These are phyloP conservation scores for Cyclotella choctawhatcheeana DNA, from an alignment of 108 stramenopile species.

Conservation along the genomic window DNA sequence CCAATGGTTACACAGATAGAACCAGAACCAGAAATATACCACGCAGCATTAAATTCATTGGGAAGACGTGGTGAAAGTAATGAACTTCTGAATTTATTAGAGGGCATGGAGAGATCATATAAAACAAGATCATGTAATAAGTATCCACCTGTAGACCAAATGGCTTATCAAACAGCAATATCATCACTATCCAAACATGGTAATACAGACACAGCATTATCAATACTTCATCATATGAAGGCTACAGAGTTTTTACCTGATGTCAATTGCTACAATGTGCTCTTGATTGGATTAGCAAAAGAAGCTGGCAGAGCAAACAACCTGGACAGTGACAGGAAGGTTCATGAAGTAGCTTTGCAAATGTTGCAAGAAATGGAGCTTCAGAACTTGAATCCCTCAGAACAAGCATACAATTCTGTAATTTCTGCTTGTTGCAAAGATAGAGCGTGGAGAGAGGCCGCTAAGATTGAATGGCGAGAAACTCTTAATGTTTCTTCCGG, in stretches of 20 bases:
- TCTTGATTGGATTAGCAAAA: slow-evolving; percentile 39
- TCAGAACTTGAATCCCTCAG: slow-evolving; percentile 4
- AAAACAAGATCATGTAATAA: background rate
- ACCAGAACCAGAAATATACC: slow-evolving; percentile 39
- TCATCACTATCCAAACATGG: slow-evolving; percentile 37
- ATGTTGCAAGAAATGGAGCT: slow-evolving; percentile 31
- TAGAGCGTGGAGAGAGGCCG: slow-evolving; percentile 39
- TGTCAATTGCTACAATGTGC: slow-evolving; percentile 26
- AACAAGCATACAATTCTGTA: slow-evolving; percentile 38
- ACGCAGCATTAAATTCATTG: slow-evolving; percentile 30
- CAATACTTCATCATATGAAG: slow-evolving; percentile 36
- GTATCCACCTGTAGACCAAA: slow-evolving; percentile 18
- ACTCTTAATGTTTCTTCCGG: background rate
- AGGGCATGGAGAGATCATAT: slow-evolving; percentile 30
- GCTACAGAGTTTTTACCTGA: slow-evolving; percentile 34
- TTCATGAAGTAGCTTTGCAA: slow-evolving; percentile 38
- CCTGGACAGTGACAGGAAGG: background rate
- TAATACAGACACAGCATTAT: slow-evolving; percentile 19
- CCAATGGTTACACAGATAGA: slow-evolving; percentile 18
- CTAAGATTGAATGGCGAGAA: slow-evolving; percentile 14
- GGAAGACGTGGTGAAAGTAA: slow-evolving; percentile 20
- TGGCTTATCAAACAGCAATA: slow-evolving; percentile 52
- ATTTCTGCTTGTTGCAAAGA: slow-evolving; percentile 45
- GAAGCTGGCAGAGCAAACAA: slow-evolving; percentile 30
- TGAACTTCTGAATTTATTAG: slow-evolving; percentile 15